phyloP scores from a whole-genome alignment of 345 rosid genomes.

The Rhodamnia argentea region DNA sequence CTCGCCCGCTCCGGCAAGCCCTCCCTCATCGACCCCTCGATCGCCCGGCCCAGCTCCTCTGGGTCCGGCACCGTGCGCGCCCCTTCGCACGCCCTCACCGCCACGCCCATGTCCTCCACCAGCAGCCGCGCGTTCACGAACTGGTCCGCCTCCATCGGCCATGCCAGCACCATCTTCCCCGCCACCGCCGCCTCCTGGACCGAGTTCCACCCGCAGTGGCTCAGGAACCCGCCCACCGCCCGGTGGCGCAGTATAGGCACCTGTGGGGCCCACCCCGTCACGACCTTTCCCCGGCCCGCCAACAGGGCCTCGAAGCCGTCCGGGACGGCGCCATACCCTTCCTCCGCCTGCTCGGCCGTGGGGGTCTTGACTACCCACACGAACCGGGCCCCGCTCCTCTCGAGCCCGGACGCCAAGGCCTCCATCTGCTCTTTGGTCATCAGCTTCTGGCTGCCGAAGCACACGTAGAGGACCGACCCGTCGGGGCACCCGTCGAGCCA shows the following conservation, averaged over 20 bases:
- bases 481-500: conserved; percentile 51
- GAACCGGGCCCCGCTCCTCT: conserved; percentile 37
- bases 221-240: conserved; percentile 52
- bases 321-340: conserved; percentile 17
- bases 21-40: conserved; percentile 12
- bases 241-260: conserved; percentile 32
- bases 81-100: conserved; percentile 37
- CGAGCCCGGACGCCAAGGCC: conserved; percentile 45
- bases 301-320: conserved; percentile 41
- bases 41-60: conserved; percentile 18
- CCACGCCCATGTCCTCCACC: conserved; percentile 49
- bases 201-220: conserved; percentile 83
- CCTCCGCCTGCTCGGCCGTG: conserved; percentile 1
- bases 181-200: conserved; percentile 44
- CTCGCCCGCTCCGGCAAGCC: conserved; percentile 3
- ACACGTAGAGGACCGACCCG: conserved; percentile 45
- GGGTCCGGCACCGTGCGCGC: conserved; percentile 43
- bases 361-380: conserved; percentile 50
- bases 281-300: conserved; percentile 24
- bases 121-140: conserved; percentile 34
- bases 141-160: conserved; percentile 82
- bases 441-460: conserved; percentile 57
- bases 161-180: conserved; percentile 35
- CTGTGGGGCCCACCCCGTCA: conserved; percentile 59
- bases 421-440: conserved; percentile 28